phyloP scores from a whole-genome alignment of 164 flowering plant species.

The Akebia trifoliata region DNA sequence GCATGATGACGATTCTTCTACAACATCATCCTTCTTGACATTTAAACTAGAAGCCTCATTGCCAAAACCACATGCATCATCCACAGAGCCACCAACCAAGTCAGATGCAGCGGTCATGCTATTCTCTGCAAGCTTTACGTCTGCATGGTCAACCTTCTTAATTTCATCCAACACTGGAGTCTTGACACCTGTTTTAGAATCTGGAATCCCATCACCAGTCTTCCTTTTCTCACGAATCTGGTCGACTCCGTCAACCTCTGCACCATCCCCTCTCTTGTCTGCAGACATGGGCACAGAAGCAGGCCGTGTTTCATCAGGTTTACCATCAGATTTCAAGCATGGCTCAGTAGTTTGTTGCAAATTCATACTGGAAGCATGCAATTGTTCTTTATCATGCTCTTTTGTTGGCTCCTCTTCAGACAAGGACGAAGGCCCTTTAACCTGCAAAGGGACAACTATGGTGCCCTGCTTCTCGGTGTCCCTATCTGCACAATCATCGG shows the following conservation, averaged over 20 bases:
- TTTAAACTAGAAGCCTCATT: slow-evolving; percentile 8
- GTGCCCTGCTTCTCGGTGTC: slow-evolving; percentile 31
- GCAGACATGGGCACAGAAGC: slow-evolving; percentile 3
- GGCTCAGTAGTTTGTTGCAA: slow-evolving; percentile 22
- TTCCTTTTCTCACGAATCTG: slow-evolving; percentile 10
- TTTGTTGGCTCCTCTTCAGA: slow-evolving; percentile 21
- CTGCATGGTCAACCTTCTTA: slow-evolving; percentile 11
- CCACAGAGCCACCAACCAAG: not conserved
- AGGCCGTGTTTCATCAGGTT: slow-evolving; percentile 16
- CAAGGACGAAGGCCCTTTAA: slow-evolving; percentile 3
- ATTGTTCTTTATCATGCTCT: slow-evolving; percentile 19
- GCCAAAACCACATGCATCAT: slow-evolving; percentile 10
- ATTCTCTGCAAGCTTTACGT: slow-evolving; percentile 5
- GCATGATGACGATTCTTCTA: slow-evolving; percentile 18
- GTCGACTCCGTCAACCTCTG: slow-evolving; percentile 10
- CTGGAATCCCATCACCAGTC: slow-evolving; percentile 8
- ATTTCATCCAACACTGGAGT: slow-evolving; percentile 7
- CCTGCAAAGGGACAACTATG: slow-evolving; percentile 13
- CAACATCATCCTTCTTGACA: slow-evolving; percentile 20
- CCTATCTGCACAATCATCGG: slow-evolving; percentile 22
- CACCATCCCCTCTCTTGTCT: slow-evolving; percentile 7
- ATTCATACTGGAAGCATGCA: slow-evolving; percentile 22
- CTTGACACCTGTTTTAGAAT: slow-evolving; percentile 1
- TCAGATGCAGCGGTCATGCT: slow-evolving; percentile 5
- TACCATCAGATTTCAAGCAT: slow-evolving; percentile 22